Evolutionary conservation across 371 early-diverging fungal genomes (phyloP).

Genomic region (Basidiobolus meristosporus): DNA sequence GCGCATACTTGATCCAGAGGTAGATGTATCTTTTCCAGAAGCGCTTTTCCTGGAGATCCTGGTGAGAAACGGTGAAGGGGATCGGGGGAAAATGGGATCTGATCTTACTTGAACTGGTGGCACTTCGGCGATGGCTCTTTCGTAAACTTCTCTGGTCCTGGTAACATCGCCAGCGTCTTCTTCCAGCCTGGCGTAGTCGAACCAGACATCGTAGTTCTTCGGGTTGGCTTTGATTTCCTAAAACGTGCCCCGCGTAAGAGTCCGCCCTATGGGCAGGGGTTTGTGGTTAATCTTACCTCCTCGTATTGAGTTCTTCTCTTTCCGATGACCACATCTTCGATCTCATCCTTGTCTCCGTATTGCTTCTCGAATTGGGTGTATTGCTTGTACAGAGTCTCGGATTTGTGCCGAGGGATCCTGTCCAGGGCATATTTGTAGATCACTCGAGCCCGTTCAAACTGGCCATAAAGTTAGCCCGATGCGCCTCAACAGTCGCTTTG

Average conservation of each 20-base stretch:
- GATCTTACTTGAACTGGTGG: slow-evolving; percentile 61
- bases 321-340: slow-evolving; percentile 72
- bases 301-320: slow-evolving; percentile 84
- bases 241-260: neutral
- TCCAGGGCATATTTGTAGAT: slow-evolving; percentile 89
- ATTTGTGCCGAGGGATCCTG: slow-evolving; percentile 59
- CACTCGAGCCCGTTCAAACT: slow-evolving; percentile 79
- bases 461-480: neutral
- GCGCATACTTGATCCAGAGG: slow-evolving; percentile 93
- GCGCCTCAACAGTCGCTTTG: neutral
- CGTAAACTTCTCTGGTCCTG: slow-evolving; percentile 80
- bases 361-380: slow-evolving; percentile 94
- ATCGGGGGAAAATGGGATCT: too few relatives aligned
- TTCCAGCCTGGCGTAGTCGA: slow-evolving; percentile 80
- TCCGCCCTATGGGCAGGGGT: slow-evolving; percentile 1
- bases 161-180: slow-evolving; percentile 55
- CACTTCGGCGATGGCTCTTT: slow-evolving; percentile 80
- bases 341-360: slow-evolving; percentile 68
- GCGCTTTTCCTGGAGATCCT: too few relatives aligned
- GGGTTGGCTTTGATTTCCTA: slow-evolving; percentile 51
- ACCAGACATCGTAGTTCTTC: slow-evolving; percentile 88
- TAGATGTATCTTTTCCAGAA: slow-evolving; percentile 94
- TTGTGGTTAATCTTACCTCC: slow-evolving; percentile 18
- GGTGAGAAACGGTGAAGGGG: too few relatives aligned
- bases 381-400: slow-evolving; percentile 73